These are phyloP conservation scores for Larix kaempferi DNA, from an alignment of 75 land plant species.

Conservation along the genomic window DNA sequence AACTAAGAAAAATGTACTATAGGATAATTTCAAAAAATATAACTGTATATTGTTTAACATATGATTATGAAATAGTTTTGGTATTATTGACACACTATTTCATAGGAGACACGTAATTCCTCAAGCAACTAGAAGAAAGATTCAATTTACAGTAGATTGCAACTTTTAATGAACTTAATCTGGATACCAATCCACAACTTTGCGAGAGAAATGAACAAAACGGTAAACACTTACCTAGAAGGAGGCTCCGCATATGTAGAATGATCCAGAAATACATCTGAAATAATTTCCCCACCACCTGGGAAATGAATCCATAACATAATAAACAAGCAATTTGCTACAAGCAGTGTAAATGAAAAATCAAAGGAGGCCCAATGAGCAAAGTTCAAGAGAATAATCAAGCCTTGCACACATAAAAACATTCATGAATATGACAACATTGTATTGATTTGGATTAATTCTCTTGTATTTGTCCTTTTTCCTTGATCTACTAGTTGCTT, in stretches of 20 bases:
- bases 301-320: neutral
- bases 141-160: neutral
- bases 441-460: too few relatives aligned
- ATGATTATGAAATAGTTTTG: neutral
- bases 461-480: too few relatives aligned
- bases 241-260: conserved; percentile 96
- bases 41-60: neutral
- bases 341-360: too few relatives aligned
- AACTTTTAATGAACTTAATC: neutral
- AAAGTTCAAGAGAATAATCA: too few relatives aligned
- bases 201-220: neutral
- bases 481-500: too few relatives aligned
- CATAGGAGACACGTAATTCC: neutral
- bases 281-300: conserved; percentile 99
- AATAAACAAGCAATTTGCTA: conserved; percentile 2
- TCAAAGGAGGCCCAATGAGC: too few relatives aligned
- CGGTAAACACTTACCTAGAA: conserved; percentile 70
- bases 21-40: neutral
- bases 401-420: too few relatives aligned
- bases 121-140: neutral
- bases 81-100: neutral
- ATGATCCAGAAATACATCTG: conserved; percentile 76
- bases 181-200: neutral
- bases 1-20: conserved; percentile 1
- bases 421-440: too few relatives aligned